Evolutionary conservation across 345 rosid genomes (phyloP), one percentile per base, ranked within the genome.

Genomic region (Melaleuca quinquenervia): DNA sequence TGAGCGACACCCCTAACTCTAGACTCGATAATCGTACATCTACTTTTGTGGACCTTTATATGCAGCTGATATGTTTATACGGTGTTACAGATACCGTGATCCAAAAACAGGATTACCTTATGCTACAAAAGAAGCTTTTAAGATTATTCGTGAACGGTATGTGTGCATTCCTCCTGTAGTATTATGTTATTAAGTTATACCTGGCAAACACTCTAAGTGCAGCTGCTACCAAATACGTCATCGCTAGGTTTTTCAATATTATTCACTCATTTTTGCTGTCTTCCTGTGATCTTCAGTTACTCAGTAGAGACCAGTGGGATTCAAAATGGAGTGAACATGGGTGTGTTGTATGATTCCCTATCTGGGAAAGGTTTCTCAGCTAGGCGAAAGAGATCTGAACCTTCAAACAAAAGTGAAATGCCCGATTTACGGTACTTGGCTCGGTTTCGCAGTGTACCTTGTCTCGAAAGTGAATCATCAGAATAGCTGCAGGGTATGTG

Each of bases 91-190:
- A 90, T 97, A 96, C 88, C 92, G 93, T 21, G 99, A 97, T 93
- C 98, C 99, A 83, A 96, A 91, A 93, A 94, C 98, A n/a, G 98
- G 98, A 44, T 88, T 92, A 75, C 93, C 98, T 64, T 96, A 96
- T 89, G 96, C 99, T 48, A 96, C 96, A 24, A 93, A 80, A 85
- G 98, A 95, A 88, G 98, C 98, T 84, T 97, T 96, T 88, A 95
- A 92, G 92, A 94, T 93, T 78, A 91, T 97, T 84, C 92, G 96
- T 8, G 92, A 95, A 90, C 92, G 98, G 98, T 97, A 89, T 55
- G 74, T 9, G 6, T 41, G 11, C 10, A 1, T 22, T 41, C n/a
- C 70, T 11, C 83, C 29, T 82, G 8, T 18, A 44, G 18, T 26
- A 54, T n/a, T 20, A 50, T 29, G 56, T 27, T 56, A 36, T 13